These are phyloP conservation scores for Candida endomychidarum DNA, from an alignment of 805 yeast genomes.

Conservation along the genomic window DNA sequence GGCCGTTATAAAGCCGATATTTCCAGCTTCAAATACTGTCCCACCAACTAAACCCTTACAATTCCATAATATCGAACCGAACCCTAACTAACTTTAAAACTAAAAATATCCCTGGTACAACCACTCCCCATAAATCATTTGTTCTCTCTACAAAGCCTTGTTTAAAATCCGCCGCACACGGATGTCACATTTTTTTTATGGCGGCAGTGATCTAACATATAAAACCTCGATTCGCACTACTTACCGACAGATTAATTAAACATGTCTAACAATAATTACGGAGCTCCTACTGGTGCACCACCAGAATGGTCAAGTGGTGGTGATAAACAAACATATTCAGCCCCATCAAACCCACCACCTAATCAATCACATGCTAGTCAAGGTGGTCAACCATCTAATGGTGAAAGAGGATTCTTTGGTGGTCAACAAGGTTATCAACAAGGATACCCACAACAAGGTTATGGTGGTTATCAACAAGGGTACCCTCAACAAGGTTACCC, in stretches of 20 bases:
- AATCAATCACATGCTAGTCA: conserved; percentile 12
- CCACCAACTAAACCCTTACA: too few species aligned
- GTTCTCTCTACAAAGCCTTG: too few species aligned
- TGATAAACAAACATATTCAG: conserved; percentile 19
- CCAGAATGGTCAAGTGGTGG: conserved; percentile 23
- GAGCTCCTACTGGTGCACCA: conserved; percentile 29
- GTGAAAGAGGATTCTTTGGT: conserved; percentile 25
- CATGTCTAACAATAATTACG: conserved; percentile 13
- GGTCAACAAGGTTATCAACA: conserved; percentile 9
- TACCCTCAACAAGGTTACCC: conserved; percentile 19
- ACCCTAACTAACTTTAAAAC: too few species aligned
- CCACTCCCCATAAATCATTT: too few species aligned
- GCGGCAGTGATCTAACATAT: conserved; percentile 4
- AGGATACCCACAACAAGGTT: conserved; percentile 13
- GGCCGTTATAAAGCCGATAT: too few species aligned
- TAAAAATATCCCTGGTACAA: too few species aligned
- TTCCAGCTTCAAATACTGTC: too few species aligned
- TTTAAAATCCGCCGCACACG: not conserved
- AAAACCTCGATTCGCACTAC: not conserved
- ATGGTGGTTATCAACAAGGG: conserved; percentile 21
- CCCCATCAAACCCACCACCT: conserved; percentile 24
- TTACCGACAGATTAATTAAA: not conserved
- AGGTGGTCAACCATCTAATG: too few species aligned
- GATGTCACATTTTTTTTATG: conserved; percentile 2
- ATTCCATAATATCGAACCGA: too few species aligned